A percentile compares a stretch with the other conserved stretches of the same genome.
Conservation (phyloP, 768 basidiomycete species). For the Hypsizygus marmoreus region DNA sequence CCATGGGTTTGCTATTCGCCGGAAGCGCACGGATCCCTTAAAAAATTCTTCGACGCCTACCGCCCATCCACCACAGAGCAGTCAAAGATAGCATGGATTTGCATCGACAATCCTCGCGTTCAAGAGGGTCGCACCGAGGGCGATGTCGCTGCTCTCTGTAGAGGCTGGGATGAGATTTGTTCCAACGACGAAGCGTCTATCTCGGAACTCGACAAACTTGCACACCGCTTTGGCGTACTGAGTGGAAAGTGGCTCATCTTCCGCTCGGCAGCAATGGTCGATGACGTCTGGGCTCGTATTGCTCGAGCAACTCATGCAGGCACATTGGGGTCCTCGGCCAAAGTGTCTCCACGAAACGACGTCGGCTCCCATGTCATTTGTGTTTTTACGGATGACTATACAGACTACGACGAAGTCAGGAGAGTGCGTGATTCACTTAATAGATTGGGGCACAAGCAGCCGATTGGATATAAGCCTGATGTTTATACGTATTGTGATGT, state of each 20-base stretch:
- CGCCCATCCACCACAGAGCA: conserved; percentile 9
- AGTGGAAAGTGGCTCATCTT: conserved; percentile 21
- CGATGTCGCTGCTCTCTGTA: conserved; percentile 5
- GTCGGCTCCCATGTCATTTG: conserved; percentile 14
- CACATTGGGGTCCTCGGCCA: conserved; percentile 14
- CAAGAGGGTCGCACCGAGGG: too few relatives aligned
- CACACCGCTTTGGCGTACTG: conserved; percentile 6
- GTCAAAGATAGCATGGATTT: conserved; percentile 10
- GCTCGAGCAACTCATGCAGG: conserved; percentile 16
- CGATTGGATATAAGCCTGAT: conserved; percentile 21
- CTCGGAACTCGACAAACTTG: conserved; percentile 11
- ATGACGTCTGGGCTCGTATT: conserved; percentile 15
- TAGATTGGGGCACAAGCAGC: conserved; percentile 14
- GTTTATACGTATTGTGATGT: conserved; percentile 13
- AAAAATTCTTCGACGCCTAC: conserved; percentile 5
- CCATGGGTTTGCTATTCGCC: conserved; percentile 10
- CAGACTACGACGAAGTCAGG: conserved; percentile 10
- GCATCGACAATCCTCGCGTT: not conserved
- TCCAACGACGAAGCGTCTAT: conserved; percentile 3
- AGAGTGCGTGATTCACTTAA: conserved; percentile 14
- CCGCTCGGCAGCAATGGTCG: conserved; percentile 2
- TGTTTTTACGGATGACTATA: conserved; percentile 18
- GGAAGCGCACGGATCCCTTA: not conserved
- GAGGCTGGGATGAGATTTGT: conserved; percentile 8
- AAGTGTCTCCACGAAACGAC: conserved; percentile 16